phyloP scores from a whole-genome alignment of 495 filamentous ascomycete genomes.

The Penicillium chermesinum region DNA sequence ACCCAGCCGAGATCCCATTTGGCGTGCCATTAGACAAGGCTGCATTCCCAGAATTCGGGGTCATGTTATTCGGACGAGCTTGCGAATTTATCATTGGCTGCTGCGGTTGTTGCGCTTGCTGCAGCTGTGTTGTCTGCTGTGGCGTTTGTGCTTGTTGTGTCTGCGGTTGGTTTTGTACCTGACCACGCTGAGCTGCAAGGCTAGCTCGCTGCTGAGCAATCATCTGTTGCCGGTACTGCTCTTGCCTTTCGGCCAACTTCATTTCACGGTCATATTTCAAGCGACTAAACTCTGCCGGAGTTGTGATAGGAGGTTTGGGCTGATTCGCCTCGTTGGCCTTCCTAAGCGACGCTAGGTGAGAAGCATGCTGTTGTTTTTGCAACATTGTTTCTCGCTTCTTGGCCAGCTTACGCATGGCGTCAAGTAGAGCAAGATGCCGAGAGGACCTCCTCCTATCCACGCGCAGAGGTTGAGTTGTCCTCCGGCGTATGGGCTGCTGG shows the following conservation, averaged over 20 bases:
- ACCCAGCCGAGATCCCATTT: slow-evolving; percentile 38
- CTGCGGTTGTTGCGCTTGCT: slow-evolving; percentile 8
- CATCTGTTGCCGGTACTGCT: slow-evolving; percentile 61
- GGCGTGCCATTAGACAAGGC: slow-evolving; percentile 25
- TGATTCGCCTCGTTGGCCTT: slow-evolving; percentile 66
- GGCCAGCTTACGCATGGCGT: slow-evolving; percentile 90
- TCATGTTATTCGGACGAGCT: slow-evolving; percentile 38
- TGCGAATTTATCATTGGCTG: slow-evolving; percentile 38
- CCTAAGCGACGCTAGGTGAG: slow-evolving; percentile 61
- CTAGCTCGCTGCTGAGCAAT: slow-evolving; percentile 54
- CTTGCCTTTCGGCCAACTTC: slow-evolving; percentile 68
- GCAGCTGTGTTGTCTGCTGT: slow-evolving; percentile 5
- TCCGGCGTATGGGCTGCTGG: slow-evolving; percentile 54
- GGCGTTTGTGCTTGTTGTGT: background rate
- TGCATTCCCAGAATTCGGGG: slow-evolving; percentile 31
- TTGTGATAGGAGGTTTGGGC: slow-evolving; percentile 55
- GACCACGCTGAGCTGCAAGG: slow-evolving; percentile 41
- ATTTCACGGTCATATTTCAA: slow-evolving; percentile 81
- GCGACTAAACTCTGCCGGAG: slow-evolving; percentile 83
- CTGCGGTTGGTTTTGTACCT: slow-evolving; percentile 30
- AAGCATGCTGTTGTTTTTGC: slow-evolving; percentile 81
- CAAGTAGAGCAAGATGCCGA: slow-evolving; percentile 79
- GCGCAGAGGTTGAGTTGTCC: slow-evolving; percentile 65
- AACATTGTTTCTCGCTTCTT: slow-evolving; percentile 82
- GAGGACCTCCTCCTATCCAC: slow-evolving; percentile 83